phyloP scores from a whole-genome alignment of 768 basidiomycete genomes.

The Leccinum arenicola region DNA sequence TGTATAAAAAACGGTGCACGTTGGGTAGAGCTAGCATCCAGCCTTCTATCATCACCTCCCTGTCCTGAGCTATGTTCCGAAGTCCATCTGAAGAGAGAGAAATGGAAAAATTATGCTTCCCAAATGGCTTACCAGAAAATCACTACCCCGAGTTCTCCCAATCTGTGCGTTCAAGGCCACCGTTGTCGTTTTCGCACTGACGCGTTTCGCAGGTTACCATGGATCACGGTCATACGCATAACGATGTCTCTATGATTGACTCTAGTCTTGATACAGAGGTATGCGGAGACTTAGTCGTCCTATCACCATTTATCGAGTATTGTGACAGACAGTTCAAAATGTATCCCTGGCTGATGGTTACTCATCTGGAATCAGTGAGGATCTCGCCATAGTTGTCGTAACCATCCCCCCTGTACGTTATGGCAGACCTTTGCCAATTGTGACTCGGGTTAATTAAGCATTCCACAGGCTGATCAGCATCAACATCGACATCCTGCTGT shows the following conservation, averaged over 20 bases:
- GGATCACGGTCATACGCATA: too few species aligned
- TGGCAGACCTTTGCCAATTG: not conserved
- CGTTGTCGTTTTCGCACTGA: not conserved
- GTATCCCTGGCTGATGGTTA: not conserved
- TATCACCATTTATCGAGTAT: not conserved
- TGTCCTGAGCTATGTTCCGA: not conserved
- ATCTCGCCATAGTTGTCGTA: not conserved
- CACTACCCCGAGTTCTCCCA: not conserved
- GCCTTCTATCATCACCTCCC: not conserved
- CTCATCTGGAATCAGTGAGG: too few species aligned
- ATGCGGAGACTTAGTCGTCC: not conserved
- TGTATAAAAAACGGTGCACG: not conserved
- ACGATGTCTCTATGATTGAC: too few species aligned
- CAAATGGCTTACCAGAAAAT: not conserved
- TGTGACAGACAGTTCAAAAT: not conserved
- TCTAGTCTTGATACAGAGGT: not conserved
- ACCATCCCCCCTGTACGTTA: not conserved
- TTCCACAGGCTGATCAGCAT: not conserved
- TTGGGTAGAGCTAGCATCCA: not conserved
- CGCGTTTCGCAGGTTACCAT: not conserved
- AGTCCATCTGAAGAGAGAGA: not conserved
- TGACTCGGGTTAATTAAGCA: not conserved
- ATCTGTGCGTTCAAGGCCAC: not conserved
- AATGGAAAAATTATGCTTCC: not conserved
- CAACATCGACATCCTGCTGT: not conserved